These are phyloP conservation scores for Fusarium protoensiforme DNA, from an alignment of 2,329 filamentous ascomycete species.

Conservation along the genomic window DNA sequence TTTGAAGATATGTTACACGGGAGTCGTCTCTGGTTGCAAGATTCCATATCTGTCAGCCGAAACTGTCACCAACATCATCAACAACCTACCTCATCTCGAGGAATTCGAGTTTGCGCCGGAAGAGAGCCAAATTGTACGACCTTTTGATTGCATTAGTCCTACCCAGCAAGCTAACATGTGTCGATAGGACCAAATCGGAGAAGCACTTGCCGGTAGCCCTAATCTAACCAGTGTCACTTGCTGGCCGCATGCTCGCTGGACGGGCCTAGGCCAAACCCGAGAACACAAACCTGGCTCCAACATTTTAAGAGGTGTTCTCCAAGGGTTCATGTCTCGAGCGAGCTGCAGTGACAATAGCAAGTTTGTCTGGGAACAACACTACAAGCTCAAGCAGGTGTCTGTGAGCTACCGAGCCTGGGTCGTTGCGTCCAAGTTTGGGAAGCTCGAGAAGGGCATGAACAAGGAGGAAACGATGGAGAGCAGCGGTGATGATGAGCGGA, in stretches of 20 bases:
- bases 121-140: constrained; percentile 9
- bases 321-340: neutral
- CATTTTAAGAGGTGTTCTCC: neutral
- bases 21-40: neutral
- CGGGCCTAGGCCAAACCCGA: neutral
- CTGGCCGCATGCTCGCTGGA: neutral
- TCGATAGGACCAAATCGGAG: constrained; percentile 16
- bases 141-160: neutral
- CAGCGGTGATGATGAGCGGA: neutral
- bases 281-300: neutral
- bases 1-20: constrained; percentile 6
- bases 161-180: neutral
- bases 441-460: constrained; percentile 4
- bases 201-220: neutral
- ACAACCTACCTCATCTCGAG: constrained; percentile 13
- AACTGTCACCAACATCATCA: constrained; percentile 14
- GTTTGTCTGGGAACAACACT: constrained; percentile 31
- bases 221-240: constrained; percentile 21
- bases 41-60: constrained; percentile 19
- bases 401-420: constrained; percentile 1
- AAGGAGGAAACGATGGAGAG: constrained; percentile 9
- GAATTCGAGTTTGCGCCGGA: constrained; percentile 20
- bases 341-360: too few species aligned
- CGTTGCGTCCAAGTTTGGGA: constrained; percentile 14
- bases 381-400: constrained; percentile 2